Base-by-base conservation (phyloP, 2,329 filamentous ascomycete genomes). In the Hirsutella rhossiliensis region DNA sequence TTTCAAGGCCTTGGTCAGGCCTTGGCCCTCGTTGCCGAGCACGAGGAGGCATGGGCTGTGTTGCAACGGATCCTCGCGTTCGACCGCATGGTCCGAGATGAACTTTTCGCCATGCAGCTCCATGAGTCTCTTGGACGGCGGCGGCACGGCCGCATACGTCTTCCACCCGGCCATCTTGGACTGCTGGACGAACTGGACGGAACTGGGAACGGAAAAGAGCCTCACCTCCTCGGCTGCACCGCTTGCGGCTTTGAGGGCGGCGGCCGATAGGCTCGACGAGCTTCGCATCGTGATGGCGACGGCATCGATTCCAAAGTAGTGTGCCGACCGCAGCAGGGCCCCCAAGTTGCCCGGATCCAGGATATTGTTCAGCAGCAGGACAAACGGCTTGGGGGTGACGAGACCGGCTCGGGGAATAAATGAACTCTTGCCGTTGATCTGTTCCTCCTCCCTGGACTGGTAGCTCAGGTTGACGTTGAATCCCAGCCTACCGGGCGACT, bases 341-440 rank as follows among this genome's bases (percentile, higher is more conserved):
- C 92, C 92, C 1, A 97, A 68, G 57, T 98, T 98, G 23, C 87
- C 88, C 0, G 88, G 84, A 56, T 98, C 90, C 11, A 87, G 66
- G 32, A 94, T 80, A 43, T 82, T 76, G 52, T 92, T 82, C 2
- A 92, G 68, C 29, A 90, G 65, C 2, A 94, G 66, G 9, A 94
- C 69, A 28, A 94, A 71, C 0, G 87, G 87, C 42, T 81, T 76
- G 45, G 66, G 70, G 12, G 56, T 56, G 13, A 57, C 47, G 27
- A 54, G 51, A 46, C 51, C 59, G 13, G 54, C 51, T 5, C 61
- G 57, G 17, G 47, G 47, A 20, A 65, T 46, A 48, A 86, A 78
- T 2, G 65, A 60, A 15, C 75, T 65, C 1, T 66, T 73, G 23
- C 87, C 87, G 55, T 95, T 95, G 47, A 96, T 66, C 2, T 61